These are phyloP conservation scores for Globisporangium cystogenes DNA, from an alignment of 352 stramenopile species.

Conservation along the genomic window DNA sequence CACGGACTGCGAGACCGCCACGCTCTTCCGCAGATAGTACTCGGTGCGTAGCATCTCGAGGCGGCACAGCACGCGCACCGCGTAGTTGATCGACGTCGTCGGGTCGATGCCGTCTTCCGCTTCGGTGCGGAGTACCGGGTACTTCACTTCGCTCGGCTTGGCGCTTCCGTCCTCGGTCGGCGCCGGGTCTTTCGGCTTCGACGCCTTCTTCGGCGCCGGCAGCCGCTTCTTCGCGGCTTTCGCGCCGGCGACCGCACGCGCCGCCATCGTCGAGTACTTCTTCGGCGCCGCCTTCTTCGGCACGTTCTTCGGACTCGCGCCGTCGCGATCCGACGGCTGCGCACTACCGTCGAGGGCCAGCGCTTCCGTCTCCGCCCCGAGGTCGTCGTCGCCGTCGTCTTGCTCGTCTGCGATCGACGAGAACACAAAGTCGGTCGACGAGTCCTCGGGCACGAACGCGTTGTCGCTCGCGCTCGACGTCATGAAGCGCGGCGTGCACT, in stretches of 20 bases:
- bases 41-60: slow-evolving; percentile 72
- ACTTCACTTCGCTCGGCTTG: slow-evolving; percentile 36
- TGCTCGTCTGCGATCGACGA: slow-evolving; percentile 32
- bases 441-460: slow-evolving; percentile 43
- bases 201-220: slow-evolving; percentile 32
- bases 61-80: slow-evolving; percentile 53
- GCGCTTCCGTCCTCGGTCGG: slow-evolving; percentile 20
- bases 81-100: slow-evolving; percentile 46
- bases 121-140: slow-evolving; percentile 63
- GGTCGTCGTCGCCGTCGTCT: slow-evolving; percentile 26
- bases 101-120: slow-evolving; percentile 47
- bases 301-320: background rate
- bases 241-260: slow-evolving; percentile 48
- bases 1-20: slow-evolving; percentile 79
- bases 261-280: slow-evolving; percentile 55
- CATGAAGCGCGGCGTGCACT: slow-evolving; percentile 37
- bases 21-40: slow-evolving; percentile 81
- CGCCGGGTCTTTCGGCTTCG: slow-evolving; percentile 28
- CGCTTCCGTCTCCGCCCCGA: background rate
- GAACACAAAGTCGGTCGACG: slow-evolving; percentile 37
- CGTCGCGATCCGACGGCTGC: background rate
- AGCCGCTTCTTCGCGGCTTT: slow-evolving; percentile 44
- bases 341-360: slow-evolving; percentile 2
- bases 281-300: slow-evolving; percentile 18
- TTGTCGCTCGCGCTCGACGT: slow-evolving; percentile 22